phyloP scores from a whole-genome alignment of 2,329 filamentous ascomycete species.

The Eutypella sp. region DNA sequence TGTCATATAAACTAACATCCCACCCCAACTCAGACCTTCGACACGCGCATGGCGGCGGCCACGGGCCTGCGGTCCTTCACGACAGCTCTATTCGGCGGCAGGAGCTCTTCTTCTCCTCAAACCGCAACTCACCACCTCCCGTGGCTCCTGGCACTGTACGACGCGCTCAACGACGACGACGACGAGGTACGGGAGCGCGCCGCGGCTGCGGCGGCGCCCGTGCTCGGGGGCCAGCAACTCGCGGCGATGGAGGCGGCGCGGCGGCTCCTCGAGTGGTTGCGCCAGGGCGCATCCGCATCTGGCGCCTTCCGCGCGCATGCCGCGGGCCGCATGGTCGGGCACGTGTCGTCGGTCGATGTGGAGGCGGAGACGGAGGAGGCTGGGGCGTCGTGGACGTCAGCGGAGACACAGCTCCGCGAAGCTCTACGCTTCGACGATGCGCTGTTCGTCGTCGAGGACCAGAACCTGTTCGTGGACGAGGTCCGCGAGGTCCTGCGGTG shows the following conservation, averaged over 20 bases:
- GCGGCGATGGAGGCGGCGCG: conserved; percentile 44
- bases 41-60: conserved; percentile 57
- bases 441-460: conserved; percentile 84
- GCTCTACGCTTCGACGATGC: conserved; percentile 55
- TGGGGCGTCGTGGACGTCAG: conserved; percentile 20
- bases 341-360: conserved; percentile 17
- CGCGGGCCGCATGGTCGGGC: conserved; percentile 37
- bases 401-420: conserved; percentile 34
- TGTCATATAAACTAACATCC: neutral
- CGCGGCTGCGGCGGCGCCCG: conserved; percentile 40
- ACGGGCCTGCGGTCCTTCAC: conserved; percentile 51
- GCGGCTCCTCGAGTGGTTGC: conserved; percentile 40
- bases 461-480: conserved; percentile 89
- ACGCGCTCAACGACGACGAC: conserved; percentile 82
- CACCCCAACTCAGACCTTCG: conserved; percentile 53
- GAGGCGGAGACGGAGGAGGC: neutral
- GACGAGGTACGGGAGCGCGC: conserved; percentile 74
- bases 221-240: conserved; percentile 39
- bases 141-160: conserved; percentile 63
- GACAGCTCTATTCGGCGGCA: too few relatives aligned
- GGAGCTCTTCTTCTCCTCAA: too few relatives aligned
- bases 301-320: conserved; percentile 36
- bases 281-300: conserved; percentile 11
- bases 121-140: conserved; percentile 39
- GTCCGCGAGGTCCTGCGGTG: conserved; percentile 69